phyloP scores from a whole-genome alignment of 202 grass and related monocot species.

The Schoenoplectus triqueter region DNA sequence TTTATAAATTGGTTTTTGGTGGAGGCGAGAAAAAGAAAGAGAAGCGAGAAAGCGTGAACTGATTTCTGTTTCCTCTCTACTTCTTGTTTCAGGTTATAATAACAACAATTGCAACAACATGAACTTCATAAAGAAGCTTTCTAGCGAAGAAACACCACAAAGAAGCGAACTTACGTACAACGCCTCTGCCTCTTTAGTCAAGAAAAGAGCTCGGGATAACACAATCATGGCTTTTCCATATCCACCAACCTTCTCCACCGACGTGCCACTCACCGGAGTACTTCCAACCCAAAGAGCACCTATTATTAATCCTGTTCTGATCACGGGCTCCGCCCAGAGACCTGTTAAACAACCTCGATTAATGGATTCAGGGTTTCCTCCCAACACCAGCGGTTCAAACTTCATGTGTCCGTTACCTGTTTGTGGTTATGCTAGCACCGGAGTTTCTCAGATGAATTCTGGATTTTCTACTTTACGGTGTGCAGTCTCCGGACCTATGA shows the following conservation, averaged over 20 bases:
- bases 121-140: constrained; percentile 27
- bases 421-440: constrained; percentile 12
- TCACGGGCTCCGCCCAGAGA: background rate
- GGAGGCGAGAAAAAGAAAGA: background rate
- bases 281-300: background rate
- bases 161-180: constrained; percentile 38
- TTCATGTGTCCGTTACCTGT: background rate
- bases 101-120: constrained; percentile 16
- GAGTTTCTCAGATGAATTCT: constrained; percentile 18
- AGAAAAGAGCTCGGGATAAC: constrained; percentile 29
- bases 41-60: constrained; percentile 23
- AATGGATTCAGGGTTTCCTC: constrained; percentile 23
- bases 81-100: constrained; percentile 38
- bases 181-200: constrained; percentile 15
- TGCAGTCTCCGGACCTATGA: background rate
- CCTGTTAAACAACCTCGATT: background rate
- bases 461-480: constrained; percentile 15
- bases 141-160: constrained; percentile 27
- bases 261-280: background rate
- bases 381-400: background rate
- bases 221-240: constrained; percentile 23
- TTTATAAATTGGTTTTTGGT: constrained; percentile 1
- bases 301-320: background rate
- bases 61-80: constrained; percentile 33
- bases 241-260: background rate